phyloP scores from a whole-genome alignment of 1,284 basidiomycete species.

The Moniliella sp. region DNA sequence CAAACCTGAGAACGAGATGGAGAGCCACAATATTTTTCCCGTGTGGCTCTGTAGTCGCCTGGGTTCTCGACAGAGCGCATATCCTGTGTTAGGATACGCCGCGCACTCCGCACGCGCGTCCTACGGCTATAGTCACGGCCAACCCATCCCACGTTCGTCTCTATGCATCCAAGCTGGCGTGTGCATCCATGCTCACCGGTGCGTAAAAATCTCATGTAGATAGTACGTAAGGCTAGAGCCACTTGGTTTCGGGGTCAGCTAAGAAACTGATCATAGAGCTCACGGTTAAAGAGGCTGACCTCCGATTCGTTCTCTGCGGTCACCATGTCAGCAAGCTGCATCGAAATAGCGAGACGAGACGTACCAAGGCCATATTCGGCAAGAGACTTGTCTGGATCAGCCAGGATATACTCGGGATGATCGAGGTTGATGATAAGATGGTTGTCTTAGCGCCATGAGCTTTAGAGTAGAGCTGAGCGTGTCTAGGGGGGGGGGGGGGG shows the following conservation, averaged over 20 bases:
- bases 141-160: too few species aligned
- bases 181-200: too few species aligned
- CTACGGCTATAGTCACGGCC: too few species aligned
- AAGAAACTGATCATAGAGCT: slow-evolving; percentile 22
- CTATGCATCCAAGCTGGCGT: too few species aligned
- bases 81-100: too few species aligned
- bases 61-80: too few species aligned
- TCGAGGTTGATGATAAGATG: slow-evolving; percentile 31
- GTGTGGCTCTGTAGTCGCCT: too few species aligned
- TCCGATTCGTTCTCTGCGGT: slow-evolving; percentile 24
- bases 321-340: background rate
- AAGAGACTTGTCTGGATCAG: slow-evolving; percentile 7
- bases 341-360: background rate
- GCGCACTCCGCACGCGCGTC: too few species aligned
- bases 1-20: too few species aligned
- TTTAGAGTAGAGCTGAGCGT: slow-evolving; percentile 73
- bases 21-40: too few species aligned
- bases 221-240: too few species aligned
- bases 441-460: slow-evolving; percentile 68
- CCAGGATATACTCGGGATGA: slow-evolving; percentile 24
- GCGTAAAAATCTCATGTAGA: too few species aligned
- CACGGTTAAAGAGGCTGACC: slow-evolving; percentile 21
- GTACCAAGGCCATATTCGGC: slow-evolving; percentile 12
- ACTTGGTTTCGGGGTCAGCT: slow-evolving; percentile 18
- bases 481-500: slow-evolving; percentile 6